Percentiles rank a stretch among this genome's conserved stretches.
phyloP scores from a whole-genome alignment of 805 yeast species.

The Cyberlindnera saturnus region DNA sequence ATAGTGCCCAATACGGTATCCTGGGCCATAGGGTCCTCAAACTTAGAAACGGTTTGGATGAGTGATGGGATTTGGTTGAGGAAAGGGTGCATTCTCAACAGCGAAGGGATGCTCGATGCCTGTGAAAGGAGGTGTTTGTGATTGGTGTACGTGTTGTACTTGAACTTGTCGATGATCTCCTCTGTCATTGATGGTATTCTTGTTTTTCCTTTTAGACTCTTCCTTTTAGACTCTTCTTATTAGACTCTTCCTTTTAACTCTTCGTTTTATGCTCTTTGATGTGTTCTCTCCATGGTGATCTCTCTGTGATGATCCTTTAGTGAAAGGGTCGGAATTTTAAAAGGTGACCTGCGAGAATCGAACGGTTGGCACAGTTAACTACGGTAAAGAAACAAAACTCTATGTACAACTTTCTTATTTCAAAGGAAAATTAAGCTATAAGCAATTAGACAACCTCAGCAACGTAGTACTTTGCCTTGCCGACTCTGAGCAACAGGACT shows the following conservation, averaged over 20 bases:
- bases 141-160: not conserved
- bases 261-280: too few species aligned
- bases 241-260: too few species aligned
- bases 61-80: not conserved
- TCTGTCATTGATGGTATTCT: too few species aligned
- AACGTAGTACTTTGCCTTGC: slow-evolving; percentile 63
- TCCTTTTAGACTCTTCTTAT: too few species aligned
- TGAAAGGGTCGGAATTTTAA: too few species aligned
- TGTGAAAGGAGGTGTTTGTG: not conserved
- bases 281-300: too few species aligned
- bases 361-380: not conserved
- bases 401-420: not conserved
- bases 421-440: not conserved
- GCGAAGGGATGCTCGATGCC: not conserved
- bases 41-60: slow-evolving; percentile 5
- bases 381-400: not conserved
- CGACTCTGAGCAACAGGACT: slow-evolving; percentile 62
- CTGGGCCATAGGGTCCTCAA: slow-evolving; percentile 15
- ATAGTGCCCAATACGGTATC: slow-evolving; percentile 51
- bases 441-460: slow-evolving; percentile 29
- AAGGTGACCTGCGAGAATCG: not conserved
- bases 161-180: not conserved
- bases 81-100: not conserved
- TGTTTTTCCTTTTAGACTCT: too few species aligned
- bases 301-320: too few species aligned